Conservation (phyloP, 306 rosid genomes). For the Prinsepia uniflora region DNA sequence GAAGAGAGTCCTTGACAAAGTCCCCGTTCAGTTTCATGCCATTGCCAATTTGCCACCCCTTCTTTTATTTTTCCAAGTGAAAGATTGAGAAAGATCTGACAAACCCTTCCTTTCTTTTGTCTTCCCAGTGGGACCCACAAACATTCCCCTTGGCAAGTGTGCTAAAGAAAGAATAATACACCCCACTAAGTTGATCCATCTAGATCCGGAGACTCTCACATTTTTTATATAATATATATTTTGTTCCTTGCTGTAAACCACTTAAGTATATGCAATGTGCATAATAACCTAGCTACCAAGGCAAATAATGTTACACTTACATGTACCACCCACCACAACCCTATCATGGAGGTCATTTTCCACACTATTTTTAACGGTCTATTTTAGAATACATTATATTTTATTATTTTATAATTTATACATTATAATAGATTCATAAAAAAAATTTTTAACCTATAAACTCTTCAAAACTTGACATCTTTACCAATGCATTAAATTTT, state of each 20-base stretch:
- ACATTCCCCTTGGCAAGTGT: slow-evolving; percentile 70
- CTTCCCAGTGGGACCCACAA: slow-evolving; percentile 34
- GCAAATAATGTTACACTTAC: background rate
- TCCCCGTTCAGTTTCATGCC: slow-evolving; percentile 41
- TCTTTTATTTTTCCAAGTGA: slow-evolving; percentile 7
- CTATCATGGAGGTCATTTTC: slow-evolving; percentile 27
- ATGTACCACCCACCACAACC: too few relatives aligned
- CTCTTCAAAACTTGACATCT: too few relatives aligned
- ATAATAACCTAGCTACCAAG: slow-evolving; percentile 5
- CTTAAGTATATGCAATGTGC: slow-evolving; percentile 6
- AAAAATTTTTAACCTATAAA: too few relatives aligned
- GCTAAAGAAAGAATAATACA: slow-evolving; percentile 48
- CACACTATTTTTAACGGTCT: slow-evolving; percentile 4
- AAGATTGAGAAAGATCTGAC: slow-evolving; percentile 40
- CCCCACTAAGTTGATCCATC: slow-evolving; percentile 44
- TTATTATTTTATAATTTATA: too few relatives aligned
- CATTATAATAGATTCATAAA: too few relatives aligned
- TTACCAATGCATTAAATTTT: too few relatives aligned
- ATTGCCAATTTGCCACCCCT: slow-evolving; percentile 6
- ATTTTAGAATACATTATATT: background rate
- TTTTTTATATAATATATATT: background rate
- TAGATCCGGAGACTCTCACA: slow-evolving; percentile 22
- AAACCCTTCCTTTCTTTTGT: slow-evolving; percentile 28
- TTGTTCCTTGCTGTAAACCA: slow-evolving; percentile 42
- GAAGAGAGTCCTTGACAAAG: slow-evolving; percentile 24